Base-by-base conservation (phyloP, 2,329 filamentous ascomycete genomes). In the Aspergillus sp. region DNA sequence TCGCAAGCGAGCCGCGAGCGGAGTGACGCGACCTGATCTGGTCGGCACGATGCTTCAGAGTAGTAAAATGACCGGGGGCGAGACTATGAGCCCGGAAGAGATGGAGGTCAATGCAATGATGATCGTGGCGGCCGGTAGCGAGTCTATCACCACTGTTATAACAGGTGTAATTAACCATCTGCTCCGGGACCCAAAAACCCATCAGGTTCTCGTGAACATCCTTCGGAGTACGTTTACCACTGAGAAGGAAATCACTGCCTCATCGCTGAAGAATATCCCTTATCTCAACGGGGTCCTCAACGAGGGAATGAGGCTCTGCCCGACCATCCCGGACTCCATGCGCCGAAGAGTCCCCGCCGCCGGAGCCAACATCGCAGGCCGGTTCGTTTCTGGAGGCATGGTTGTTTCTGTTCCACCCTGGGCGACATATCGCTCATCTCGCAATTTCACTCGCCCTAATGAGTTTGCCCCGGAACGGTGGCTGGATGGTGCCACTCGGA, bases 261-360 rank as follows among this genome's bases (percentile, higher is more conserved):
- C 29, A 2, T 3, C 24, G 1, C 26, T 57, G 1, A 45, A 52
- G n/a, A 31, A 39, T 0, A 2, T 65, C 18, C n/a, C 55, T 1
- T 63, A 59, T 31, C 49, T 63, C 1, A 50, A 60, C 4, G 64
- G 59, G 0, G 50, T 56, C 9, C 24, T 65, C 3, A 58, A 58
- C 4, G 64, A 63, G 32, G 59, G 54, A 2, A 52, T 65, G 14
- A 54, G 64, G 1, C 52, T 65, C 2, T 55, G 56, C 29, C 60
- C 60, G 3, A 57, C 57, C 1, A 45, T 63, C 10, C 58, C 63
- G 7, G 24, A 56, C 56, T 57, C 2, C 11, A 49, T 42, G 56
- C 46, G 1, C 29, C 59, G 20, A 49, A 52, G n/a, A 12, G 61
- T 62, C 4, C 57, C 63, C 5, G 14, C 24, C 1, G 59, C 51